Evolutionary conservation across 768 basidiomycete genomes (phyloP), one percentile per base, ranked within the genome.

Genomic region (Phlebiopsis flavidoalba): DNA sequence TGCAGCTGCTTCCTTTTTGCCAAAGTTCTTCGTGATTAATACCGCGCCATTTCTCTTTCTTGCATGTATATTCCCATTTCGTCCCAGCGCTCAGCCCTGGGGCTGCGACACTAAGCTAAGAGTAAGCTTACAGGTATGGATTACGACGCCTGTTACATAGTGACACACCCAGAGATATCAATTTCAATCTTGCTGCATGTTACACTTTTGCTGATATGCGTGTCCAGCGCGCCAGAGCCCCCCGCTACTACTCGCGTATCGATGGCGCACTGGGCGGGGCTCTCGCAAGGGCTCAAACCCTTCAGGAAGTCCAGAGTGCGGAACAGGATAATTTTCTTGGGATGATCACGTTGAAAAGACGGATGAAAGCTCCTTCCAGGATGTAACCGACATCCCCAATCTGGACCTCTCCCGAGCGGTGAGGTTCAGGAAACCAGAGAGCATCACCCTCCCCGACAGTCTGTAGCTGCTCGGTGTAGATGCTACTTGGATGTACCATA

Each of bases 311-410:
- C 10, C 40, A 10, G 40, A 12, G 40, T 43, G 12, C 3, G 40
- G 40, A 3, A 17, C 40, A 10, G 40, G 40, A 6, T 31, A 31
- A 3, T 31, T 31, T 31, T 31, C 26, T n/a, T 31, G 26, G 26
- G 17, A 8, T 4, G 11, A 43, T 49, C 3, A 49, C 55, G 47
- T 59, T 62, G 57, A 62, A 59, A 8, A 62, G 37, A 1, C 52
- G 35, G 19, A 53, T 37, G 45, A 62, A 62, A 8, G 21, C 14
- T 14, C 61, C 61, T 17, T 57, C 52, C 4, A n/a, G 14, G 8
- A 46, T 26, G 36, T 24, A 59, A 11, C 61, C 61, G n/a, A 58
- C 57, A 19, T 58, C 57, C 3, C 57, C 57, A n/a, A 58, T 48
- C 26, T 49, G 43, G 17, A 53, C 52, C 31, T 53, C 52, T 8